Evolutionary conservation across 441 rosid genomes (phyloP), one percentile per base, ranked within the genome.

Genomic region (Populus hybrid): DNA sequence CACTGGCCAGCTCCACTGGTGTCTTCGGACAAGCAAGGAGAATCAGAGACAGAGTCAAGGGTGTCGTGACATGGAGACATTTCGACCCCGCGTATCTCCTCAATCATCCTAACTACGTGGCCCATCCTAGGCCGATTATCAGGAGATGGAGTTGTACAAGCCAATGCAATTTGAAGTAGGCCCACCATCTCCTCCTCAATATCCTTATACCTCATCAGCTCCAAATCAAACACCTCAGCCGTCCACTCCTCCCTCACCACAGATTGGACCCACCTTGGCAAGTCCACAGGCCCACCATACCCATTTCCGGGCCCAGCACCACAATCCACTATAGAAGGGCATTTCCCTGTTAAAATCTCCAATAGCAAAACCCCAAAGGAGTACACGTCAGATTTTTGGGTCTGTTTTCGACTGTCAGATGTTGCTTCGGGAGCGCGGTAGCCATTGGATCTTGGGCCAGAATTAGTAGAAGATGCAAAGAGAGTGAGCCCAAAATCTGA

Each of bases 211-310:
- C 95, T 89, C 79, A 90, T 86, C 70, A 95, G 91, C 89, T 95
- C 99, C 38, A 91, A 79, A 80, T 95, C 99, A n/a, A 92, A 92
- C 34, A 94, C 99, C 84, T 94, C 99, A 0, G 89, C 91, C 46
- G 87, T 90, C 99, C 98, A 95, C 80, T 94, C 98, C 53, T 92
- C 99, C 53, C 92, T 87, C 71, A 88, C 92, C 28, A 93, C 87
- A 6, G 98, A 91, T 75, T 92, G 95, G 61, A 94, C 97, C 99
- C 98, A 95, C 81, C 99, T 88, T 0, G 97, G 97, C 76, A 95
- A 86, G 81, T 95, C 98, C 24, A 94, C 85, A 2, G 90, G 93
- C 86, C 84, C 53, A 89, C 96, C 77, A 82, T 93, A 80, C 84
- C 88, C 10, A 92, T 90, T 1, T 86, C 89, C 82, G 0, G 80